Base-by-base conservation (phyloP, 192 early-diverging fungal species). In the Gryganskiella cystojenkinii region DNA sequence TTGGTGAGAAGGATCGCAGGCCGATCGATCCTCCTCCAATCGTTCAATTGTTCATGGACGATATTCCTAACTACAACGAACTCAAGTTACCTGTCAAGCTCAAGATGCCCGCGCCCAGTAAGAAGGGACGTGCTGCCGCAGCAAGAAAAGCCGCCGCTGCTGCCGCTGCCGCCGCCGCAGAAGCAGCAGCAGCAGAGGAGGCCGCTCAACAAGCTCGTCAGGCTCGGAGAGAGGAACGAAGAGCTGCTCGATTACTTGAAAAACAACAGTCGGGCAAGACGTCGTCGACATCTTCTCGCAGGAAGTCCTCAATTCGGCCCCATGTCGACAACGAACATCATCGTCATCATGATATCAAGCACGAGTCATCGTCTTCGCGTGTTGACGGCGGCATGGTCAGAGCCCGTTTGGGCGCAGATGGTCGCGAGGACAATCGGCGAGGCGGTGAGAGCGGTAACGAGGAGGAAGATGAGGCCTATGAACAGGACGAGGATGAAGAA, bases 21-120 rank as follows among this genome's bases (percentile, higher is more conserved):
- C 92, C 92, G 3, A 82, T 93, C 42, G 90, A 91, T 59, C 92
- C 92, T 0, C 91, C 92, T 19, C 90, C 90, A n/a, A 90, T 92
- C 52, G 85, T 92, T 7, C 89, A 90, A 50, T 74, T 93, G 2
- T 71, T 91, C 56, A 78, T 92, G 20, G 84, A 84, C 31, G 85
- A 91, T 42, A 37, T 17, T 20, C 31, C 64, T 30, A 27, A 45
- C 13, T 66, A 66, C 34, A 47, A 66, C 44, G 43, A 56, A 15
- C 44, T 56, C 50, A 35, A 37, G 35, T 9, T 30, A 14, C 64
- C 54, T 20, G 55, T 66, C 44, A 66, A 56, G 35, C 54, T 53
- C 19, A 66, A 42, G 54, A 51, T 31, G 10, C 50, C 50, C 17
- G 37, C 51, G 9, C 62, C 62, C 20, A 14, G 35, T 2, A 64